Evolutionary conservation across 148 eudicot genomes (phyloP).

Genomic region (Chenopodium formosanum): DNA sequence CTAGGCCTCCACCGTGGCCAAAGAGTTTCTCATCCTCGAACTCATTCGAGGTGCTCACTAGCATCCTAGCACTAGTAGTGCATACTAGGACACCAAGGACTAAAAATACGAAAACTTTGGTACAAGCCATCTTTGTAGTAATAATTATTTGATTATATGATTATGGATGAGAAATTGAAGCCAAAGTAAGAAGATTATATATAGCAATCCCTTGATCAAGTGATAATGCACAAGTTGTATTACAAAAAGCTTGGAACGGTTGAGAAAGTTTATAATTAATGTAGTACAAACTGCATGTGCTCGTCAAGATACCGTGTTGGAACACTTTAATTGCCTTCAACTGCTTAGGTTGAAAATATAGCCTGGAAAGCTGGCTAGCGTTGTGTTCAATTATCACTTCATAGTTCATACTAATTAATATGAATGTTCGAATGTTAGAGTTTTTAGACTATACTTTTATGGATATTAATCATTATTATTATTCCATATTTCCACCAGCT

Average conservation of each 20-base stretch:
- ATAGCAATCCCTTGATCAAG: constrained; percentile 12
- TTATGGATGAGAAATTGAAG: constrained; percentile 19
- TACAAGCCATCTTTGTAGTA: constrained; percentile 12
- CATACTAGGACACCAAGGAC: constrained; percentile 30
- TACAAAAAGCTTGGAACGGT: constrained; percentile 4
- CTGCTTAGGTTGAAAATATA: constrained; percentile 21
- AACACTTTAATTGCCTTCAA: constrained; percentile 21
- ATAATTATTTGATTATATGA: neutral
- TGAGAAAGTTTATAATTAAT: constrained; percentile 21
- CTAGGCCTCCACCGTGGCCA: constrained; percentile 26
- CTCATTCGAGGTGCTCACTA: neutral
- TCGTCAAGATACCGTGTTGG: constrained; percentile 24
- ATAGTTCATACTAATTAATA: neutral
- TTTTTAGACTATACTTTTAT: neutral
- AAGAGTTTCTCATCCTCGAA: constrained; percentile 25
- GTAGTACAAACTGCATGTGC: neutral
- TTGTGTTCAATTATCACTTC: neutral
- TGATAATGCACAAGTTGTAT: neutral
- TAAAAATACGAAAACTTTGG: constrained; percentile 23
- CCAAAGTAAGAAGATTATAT: constrained; percentile 14
- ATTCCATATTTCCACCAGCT: neutral
- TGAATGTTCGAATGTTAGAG: neutral
- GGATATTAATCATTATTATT: neutral
- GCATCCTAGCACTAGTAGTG: constrained; percentile 27
- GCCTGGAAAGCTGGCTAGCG: constrained; percentile 16